A percentile compares a stretch with the other conserved stretches of the same genome.
These are phyloP conservation scores for Annulohypoxylon truncatum DNA, from an alignment of 2,329 filamentous ascomycete genomes.

Conservation along the genomic window DNA sequence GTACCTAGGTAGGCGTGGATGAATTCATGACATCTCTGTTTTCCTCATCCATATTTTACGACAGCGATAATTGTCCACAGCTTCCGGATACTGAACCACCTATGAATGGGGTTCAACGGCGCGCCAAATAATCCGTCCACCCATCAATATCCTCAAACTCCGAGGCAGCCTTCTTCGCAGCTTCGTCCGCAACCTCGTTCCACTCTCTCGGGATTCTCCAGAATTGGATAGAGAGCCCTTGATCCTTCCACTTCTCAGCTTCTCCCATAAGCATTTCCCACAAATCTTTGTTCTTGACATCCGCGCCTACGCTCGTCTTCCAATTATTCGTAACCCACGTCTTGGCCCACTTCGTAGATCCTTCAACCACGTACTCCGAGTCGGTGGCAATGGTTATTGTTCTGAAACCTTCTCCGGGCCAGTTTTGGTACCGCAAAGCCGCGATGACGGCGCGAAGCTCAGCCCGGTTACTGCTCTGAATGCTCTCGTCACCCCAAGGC, in stretches of 20 bases:
- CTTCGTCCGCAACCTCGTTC: conserved; percentile 57
- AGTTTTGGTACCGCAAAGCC: conserved; percentile 58
- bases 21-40: no score
- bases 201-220: conserved; percentile 60
- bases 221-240: conserved; percentile 55
- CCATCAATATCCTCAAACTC: neutral
- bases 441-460: conserved; percentile 66
- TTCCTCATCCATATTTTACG: no score
- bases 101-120: neutral
- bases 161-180: conserved; percentile 37
- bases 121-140: neutral
- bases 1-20: no score
- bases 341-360: conserved; percentile 57
- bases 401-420: conserved; percentile 55
- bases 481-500: conserved; percentile 52
- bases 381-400: conserved; percentile 65
- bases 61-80: no score
- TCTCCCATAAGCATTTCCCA: conserved; percentile 62
- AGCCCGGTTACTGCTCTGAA: conserved; percentile 64
- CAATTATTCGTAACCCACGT: conserved; percentile 60
- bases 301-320: conserved; percentile 49
- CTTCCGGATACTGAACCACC: no score
- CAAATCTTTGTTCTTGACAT: conserved; percentile 63
- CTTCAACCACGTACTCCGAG: conserved; percentile 62
- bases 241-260: conserved; percentile 47